phyloP scores from a whole-genome alignment of 2,329 filamentous ascomycete genomes.

The Ophioceras dolichostomum region DNA sequence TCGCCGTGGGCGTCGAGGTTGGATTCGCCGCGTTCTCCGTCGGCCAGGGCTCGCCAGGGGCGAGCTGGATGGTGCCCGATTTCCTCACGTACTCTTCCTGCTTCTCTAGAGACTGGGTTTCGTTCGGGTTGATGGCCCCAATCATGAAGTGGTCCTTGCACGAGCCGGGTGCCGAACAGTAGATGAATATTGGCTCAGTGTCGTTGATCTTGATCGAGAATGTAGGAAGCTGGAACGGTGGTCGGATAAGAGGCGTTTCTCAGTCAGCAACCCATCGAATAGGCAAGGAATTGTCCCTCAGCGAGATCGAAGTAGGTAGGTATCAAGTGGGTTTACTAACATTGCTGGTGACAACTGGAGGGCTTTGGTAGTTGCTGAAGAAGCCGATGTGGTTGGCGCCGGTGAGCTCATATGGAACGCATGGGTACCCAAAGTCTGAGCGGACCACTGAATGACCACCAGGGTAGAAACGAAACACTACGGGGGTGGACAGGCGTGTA shows the following conservation, averaged over 20 bases:
- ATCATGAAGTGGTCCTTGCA: slow-evolving; percentile 60
- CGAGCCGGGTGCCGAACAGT: slow-evolving; percentile 54
- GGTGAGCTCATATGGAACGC: slow-evolving; percentile 47
- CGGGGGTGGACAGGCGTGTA: neutral
- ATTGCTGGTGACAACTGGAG: slow-evolving; percentile 31
- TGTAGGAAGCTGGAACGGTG: slow-evolving; percentile 26
- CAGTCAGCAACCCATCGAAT: slow-evolving; percentile 14
- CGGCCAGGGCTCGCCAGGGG: slow-evolving; percentile 43
- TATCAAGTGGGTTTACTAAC: slow-evolving; percentile 18
- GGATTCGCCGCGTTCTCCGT: slow-evolving; percentile 21
- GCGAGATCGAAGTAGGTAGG: neutral
- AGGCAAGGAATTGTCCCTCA: slow-evolving; percentile 8
- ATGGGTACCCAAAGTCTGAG: slow-evolving; percentile 46
- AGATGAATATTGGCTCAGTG: slow-evolving; percentile 54
- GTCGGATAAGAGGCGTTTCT: too few relatives aligned
- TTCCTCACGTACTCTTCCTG: slow-evolving; percentile 32
- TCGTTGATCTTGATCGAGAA: slow-evolving; percentile 40
- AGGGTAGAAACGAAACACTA: slow-evolving; percentile 49
- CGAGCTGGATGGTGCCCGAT: slow-evolving; percentile 37
- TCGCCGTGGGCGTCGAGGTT: slow-evolving; percentile 2
- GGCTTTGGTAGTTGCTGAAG: slow-evolving; percentile 35
- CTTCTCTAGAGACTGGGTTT: slow-evolving; percentile 30
- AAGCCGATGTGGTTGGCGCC: slow-evolving; percentile 35
- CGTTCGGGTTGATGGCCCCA: slow-evolving; percentile 59
- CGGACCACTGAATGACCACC: slow-evolving; percentile 52